Percentiles rank a stretch among this genome's conserved stretches.
phyloP scores from a whole-genome alignment of 164 flowering plant species.

The Vitis rotundifolia region DNA sequence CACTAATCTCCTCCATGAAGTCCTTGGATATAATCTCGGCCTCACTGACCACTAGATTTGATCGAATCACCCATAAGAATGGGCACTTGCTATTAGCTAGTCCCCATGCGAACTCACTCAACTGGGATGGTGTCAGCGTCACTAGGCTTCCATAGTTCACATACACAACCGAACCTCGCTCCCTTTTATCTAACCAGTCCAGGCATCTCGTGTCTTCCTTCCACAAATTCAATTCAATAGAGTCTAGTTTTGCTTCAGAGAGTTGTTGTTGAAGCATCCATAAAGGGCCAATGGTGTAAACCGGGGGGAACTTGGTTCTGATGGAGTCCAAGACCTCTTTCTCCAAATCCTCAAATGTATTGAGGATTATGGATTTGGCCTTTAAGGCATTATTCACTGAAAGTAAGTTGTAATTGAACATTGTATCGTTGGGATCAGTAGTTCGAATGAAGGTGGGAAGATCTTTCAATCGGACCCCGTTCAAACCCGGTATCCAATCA shows the following conservation, averaged over 20 bases:
- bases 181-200: not conserved
- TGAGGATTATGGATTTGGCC: not conserved
- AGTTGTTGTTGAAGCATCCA: not conserved
- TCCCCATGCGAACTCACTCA: constrained; percentile 57
- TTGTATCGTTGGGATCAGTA: not conserved
- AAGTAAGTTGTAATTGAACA: not conserved
- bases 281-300: not conserved
- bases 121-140: constrained; percentile 12
- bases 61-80: constrained; percentile 56
- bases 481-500: constrained; percentile 3
- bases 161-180: not conserved
- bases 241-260: not conserved
- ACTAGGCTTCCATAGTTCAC: constrained; percentile 5
- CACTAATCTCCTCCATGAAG: constrained; percentile 12
- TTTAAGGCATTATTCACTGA: not conserved
- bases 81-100: constrained; percentile 38
- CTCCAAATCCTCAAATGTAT: not conserved
- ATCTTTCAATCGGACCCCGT: not conserved
- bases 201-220: not conserved
- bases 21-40: constrained; percentile 31
- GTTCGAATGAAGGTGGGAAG: constrained; percentile 4
- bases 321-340: not conserved
- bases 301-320: not conserved
- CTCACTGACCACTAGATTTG: constrained; percentile 47
- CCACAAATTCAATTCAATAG: not conserved